These are phyloP conservation scores for Citrullus amarus DNA, from an alignment of 306 rosid species.

Conservation along the genomic window DNA sequence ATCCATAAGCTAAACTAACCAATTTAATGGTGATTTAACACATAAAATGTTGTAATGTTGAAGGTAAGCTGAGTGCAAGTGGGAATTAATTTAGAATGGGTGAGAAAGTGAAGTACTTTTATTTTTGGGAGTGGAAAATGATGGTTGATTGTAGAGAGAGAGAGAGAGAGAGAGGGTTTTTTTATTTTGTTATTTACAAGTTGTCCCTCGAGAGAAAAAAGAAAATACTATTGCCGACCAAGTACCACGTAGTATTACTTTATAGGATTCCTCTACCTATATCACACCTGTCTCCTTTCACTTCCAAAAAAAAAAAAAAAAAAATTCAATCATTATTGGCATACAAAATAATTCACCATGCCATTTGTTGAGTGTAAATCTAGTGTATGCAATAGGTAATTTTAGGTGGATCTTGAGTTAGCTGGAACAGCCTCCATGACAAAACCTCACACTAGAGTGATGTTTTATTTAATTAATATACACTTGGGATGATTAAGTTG, in stretches of 20 bases:
- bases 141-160: neutral
- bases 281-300: neutral
- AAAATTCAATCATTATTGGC: neutral
- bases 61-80: neutral
- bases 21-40: too few relatives aligned
- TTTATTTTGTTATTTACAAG: neutral
- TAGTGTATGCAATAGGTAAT: too few relatives aligned
- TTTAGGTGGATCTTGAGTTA: too few relatives aligned
- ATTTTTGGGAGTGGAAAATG: neutral
- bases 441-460: too few relatives aligned
- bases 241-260: neutral
- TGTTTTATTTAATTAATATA: too few relatives aligned
- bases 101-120: neutral
- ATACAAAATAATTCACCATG: neutral
- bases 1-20: too few relatives aligned
- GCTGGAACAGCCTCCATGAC: too few relatives aligned
- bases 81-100: neutral
- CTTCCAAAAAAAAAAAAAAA: neutral
- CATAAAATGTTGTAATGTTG: neutral
- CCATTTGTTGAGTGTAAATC: neutral
- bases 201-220: neutral
- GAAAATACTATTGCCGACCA: neutral
- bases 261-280: neutral
- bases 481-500: too few relatives aligned
- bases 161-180: neutral